These are phyloP conservation scores for Asparagopsis taxiformis DNA, from an alignment of 31 red algal genomes.

Conservation along the genomic window DNA sequence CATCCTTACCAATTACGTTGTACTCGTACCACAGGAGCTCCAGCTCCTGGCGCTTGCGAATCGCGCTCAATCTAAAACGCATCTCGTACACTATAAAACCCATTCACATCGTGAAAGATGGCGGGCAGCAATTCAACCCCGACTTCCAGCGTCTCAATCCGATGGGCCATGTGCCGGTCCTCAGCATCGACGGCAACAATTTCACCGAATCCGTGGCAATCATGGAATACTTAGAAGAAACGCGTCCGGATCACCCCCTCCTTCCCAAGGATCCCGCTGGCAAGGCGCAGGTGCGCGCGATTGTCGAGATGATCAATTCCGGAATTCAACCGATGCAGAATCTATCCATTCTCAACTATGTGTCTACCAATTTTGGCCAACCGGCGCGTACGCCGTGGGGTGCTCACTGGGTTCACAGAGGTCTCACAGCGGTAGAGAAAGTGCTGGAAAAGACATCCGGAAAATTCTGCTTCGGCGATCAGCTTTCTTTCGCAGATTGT, in stretches of 20 bases:
- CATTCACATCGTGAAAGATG: conserved; percentile 7
- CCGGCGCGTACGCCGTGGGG: conserved; percentile 16
- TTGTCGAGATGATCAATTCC: conserved; percentile 64
- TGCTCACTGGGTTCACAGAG: conserved; percentile 21
- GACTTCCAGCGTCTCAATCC: conserved; percentile 51
- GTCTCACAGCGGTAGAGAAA: conserved; percentile 40
- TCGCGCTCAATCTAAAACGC: conserved; percentile 43
- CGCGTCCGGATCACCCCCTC: conserved; percentile 14
- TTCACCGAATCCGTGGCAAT: conserved; percentile 65
- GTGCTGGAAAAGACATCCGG: conserved; percentile 12
- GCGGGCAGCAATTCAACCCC: conserved; percentile 28
- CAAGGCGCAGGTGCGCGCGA: conserved; percentile 52
- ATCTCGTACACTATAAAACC: conserved; percentile 60
- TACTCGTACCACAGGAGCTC: conserved; percentile 71
- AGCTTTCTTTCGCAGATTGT: conserved; percentile 51
- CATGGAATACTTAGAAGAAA: conserved; percentile 66
- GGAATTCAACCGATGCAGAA: conserved; percentile 74
- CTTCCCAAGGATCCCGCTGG: conserved; percentile 28
- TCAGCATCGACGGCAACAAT: conserved; percentile 36
- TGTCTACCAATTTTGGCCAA: conserved; percentile 31
- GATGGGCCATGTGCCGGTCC: conserved; percentile 35
- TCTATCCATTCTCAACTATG: conserved; percentile 16
- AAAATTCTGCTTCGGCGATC: conserved; percentile 44
- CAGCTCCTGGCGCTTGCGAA: conserved; percentile 61
- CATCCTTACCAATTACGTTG: background rate